Evolutionary conservation across 140 eudicot genomes (phyloP).

Genomic region (Oenanthe javanica): DNA sequence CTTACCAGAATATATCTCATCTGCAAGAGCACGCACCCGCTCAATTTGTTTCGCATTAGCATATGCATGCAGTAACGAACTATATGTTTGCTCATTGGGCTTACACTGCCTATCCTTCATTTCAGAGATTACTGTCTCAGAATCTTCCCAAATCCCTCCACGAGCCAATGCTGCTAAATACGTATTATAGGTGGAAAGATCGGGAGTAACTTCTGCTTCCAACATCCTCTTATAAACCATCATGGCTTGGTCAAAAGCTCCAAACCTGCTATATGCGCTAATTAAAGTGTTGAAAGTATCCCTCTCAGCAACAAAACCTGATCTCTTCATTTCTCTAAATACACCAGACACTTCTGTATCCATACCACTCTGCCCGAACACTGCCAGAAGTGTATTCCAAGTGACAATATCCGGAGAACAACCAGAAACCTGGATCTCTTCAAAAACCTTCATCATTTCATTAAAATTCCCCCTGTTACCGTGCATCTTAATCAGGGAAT

Average conservation of each 20-base stretch:
- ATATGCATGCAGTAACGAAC: conserved; percentile 78
- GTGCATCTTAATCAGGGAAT: conserved; percentile 73
- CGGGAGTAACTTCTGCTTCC: conserved; percentile 71
- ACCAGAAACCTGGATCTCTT: conserved; percentile 51
- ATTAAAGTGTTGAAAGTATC: conserved; percentile 84
- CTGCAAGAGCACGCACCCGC: conserved; percentile 39
- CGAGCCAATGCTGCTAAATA: too few species aligned
- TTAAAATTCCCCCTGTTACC: conserved; percentile 63
- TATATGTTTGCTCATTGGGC: conserved; percentile 62
- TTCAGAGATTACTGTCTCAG: conserved; percentile 38
- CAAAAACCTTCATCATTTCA: conserved; percentile 84
- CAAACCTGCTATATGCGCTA: conserved; percentile 72
- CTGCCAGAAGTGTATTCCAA: conserved; percentile 82
- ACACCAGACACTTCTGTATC: conserved; percentile 70
- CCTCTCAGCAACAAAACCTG: conserved; percentile 76
- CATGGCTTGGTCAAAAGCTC: conserved; percentile 76
- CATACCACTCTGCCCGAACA: conserved; percentile 91
- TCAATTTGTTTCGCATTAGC: conserved; percentile 72
- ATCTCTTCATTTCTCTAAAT: conserved; percentile 76
- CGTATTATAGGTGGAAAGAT: conserved; percentile 22
- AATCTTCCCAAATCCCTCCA: too few species aligned
- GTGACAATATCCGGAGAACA: conserved; percentile 83
- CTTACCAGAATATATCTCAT: conserved; percentile 54
- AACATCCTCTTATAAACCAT: conserved; percentile 61
- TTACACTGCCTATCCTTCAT: conserved; percentile 56